Base-by-base conservation (phyloP, 2,329 filamentous ascomycete species). In the Paecilomyces sp. region DNA sequence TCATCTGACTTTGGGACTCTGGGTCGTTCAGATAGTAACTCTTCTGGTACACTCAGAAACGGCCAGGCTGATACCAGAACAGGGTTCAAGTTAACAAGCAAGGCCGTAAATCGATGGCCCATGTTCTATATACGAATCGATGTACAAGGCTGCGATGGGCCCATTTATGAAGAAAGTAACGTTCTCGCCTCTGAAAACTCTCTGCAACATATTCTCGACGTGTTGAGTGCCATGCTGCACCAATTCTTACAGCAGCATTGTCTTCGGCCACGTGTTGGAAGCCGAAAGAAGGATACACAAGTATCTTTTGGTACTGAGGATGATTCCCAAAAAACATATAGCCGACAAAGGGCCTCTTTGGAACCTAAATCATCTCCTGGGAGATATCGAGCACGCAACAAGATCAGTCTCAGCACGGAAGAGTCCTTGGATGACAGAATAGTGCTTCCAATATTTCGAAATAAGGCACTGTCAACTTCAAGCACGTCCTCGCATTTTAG, bases 51-150 rank as follows among this genome's bases (percentile, higher is more conserved):
- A 65, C 58, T 71, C 65, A 59, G 68, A 67, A 53, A 67, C 57
- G 24, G 34, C 31, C 24, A 56, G 71, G 56, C 76, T 80, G 63
- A 70, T 57, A 58, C 83, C 79, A 1, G 75, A 72, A 33, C 81
- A 75, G 63, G 86, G 60, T 65, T 83, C 41, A 85, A 80, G 67
- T 74, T 72, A 7, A 66, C 75, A 12, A 81, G 79, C 8, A 93
- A 90, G 69, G 82, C 86, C 0, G 78, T 92, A 9, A 91, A 97
- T 67, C 83, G 85, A 56, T 94, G 91, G 86, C 92, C 93, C 0
- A 93, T 93, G 87, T 97, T 96, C 67, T 89, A 87, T 66, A 76
- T 97, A n/a, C 85, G 85, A 30, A 83, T 96, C 36, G 76, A 80
- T 1, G 67, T 82, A 11, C 41, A 47, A 47, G 73, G 79, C n/a